Evolutionary conservation across 2,329 filamentous ascomycete species (phyloP).

Genomic region (Huntiella moniliformis): DNA sequence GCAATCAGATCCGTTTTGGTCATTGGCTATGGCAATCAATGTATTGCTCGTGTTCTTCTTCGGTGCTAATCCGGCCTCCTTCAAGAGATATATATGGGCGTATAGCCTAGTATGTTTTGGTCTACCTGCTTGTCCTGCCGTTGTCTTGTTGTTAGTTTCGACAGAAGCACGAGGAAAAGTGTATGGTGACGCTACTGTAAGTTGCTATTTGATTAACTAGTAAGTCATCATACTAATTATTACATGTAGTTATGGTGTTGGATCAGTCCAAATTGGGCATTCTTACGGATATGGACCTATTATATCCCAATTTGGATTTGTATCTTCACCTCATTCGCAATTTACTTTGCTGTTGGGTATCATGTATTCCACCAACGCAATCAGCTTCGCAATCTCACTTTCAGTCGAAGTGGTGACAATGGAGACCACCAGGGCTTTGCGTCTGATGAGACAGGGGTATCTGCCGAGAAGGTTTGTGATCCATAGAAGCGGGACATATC

Average conservation of each 20-base stretch:
- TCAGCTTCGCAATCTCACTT: slow-evolving; percentile 29
- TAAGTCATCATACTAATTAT: background rate
- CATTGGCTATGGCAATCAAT: slow-evolving; percentile 65
- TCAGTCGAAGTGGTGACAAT: slow-evolving; percentile 14
- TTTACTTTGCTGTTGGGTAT: slow-evolving; percentile 39
- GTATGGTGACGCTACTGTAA: slow-evolving; percentile 39
- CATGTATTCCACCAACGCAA: slow-evolving; percentile 41
- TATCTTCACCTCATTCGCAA: slow-evolving; percentile 33
- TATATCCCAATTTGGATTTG: slow-evolving; percentile 44
- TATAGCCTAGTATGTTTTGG: slow-evolving; percentile 57
- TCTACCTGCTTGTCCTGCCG: slow-evolving; percentile 45
- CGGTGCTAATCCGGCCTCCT: slow-evolving; percentile 43
- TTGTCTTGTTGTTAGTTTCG: slow-evolving; percentile 43
- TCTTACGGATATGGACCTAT: slow-evolving; percentile 40
- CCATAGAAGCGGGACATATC: background rate
- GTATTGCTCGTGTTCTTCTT: slow-evolving; percentile 53
- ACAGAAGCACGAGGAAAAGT: slow-evolving; percentile 21
- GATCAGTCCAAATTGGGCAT: slow-evolving; percentile 35
- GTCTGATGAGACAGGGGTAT: slow-evolving; percentile 16
- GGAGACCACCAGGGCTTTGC: slow-evolving; percentile 13
- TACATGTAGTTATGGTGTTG: slow-evolving; percentile 38
- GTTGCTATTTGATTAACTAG: slow-evolving; percentile 13
- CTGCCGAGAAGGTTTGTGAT: slow-evolving; percentile 19
- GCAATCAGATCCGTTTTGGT: slow-evolving; percentile 60
- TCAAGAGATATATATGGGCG: slow-evolving; percentile 51